phyloP scores from a whole-genome alignment of 495 filamentous ascomycete species.

The Zalerion maritima region DNA sequence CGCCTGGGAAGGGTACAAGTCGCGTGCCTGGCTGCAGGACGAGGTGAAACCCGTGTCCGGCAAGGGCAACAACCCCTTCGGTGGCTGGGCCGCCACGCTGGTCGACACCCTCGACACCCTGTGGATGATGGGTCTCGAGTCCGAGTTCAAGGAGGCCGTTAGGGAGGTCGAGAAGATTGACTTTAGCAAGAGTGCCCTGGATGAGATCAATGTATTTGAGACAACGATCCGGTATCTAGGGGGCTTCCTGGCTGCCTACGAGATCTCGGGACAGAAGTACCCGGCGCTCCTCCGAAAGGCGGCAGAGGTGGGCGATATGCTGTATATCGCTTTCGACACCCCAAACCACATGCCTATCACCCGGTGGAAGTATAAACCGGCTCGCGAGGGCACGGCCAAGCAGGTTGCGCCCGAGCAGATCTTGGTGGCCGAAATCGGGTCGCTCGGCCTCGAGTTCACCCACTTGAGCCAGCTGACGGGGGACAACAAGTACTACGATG shows the following conservation, averaged over 20 bases:
- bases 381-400: too few relatives aligned
- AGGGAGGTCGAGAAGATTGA: conserved; percentile 51
- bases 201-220: conserved; percentile 49
- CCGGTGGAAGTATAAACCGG: conserved; percentile 49
- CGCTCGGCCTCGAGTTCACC: conserved; percentile 76
- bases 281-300: conserved; percentile 51
- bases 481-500: conserved; percentile 81
- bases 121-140: conserved; percentile 86
- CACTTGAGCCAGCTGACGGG: conserved; percentile 74
- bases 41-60: conserved; percentile 2
- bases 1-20: conserved; percentile 3
- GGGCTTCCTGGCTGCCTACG: conserved; percentile 52
- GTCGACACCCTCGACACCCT: conserved; percentile 84
- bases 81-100: conserved; percentile 84
- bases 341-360: conserved; percentile 70
- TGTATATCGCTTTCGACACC: conserved; percentile 67
- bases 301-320: conserved; percentile 55
- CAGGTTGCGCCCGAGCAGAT: conserved; percentile 6
- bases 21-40: conserved; percentile 3
- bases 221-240: conserved; percentile 59
- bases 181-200: conserved; percentile 47
- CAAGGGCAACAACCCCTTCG: conserved; percentile 13
- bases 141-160: conserved; percentile 87
- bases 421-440: conserved; percentile 54
- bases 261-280: conserved; percentile 43